A percentile compares a stretch with the other conserved stretches of the same genome.
Evolutionary conservation across 192 early-diverging fungal genomes (phyloP).

Genomic region (Entrophospora sp.): DNA sequence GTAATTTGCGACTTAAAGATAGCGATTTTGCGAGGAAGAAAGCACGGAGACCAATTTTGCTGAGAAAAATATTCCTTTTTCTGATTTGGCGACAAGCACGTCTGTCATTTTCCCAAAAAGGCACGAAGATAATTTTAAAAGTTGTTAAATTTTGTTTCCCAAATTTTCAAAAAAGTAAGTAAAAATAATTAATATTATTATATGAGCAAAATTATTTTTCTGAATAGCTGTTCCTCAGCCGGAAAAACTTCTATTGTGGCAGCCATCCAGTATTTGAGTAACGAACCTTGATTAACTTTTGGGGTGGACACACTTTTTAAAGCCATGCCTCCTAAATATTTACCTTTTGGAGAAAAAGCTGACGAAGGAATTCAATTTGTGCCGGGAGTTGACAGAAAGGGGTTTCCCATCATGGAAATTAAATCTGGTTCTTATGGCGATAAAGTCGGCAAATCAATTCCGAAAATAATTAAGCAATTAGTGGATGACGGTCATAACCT

Average conservation of each 20-base stretch:
- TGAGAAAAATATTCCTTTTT: no score
- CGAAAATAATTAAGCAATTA: conserved; percentile 1
- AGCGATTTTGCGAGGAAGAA: no score
- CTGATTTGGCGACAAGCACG: no score
- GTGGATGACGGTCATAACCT: background rate
- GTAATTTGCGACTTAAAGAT: no score
- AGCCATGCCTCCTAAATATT: background rate
- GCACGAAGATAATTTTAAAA: no score
- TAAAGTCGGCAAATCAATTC: background rate
- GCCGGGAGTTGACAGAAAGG: background rate
- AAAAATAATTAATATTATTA: conserved; percentile 2
- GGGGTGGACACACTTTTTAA: background rate
- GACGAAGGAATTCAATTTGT: background rate
- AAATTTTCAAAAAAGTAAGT: background rate
- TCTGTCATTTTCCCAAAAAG: no score
- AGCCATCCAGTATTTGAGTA: background rate
- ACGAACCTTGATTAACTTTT: background rate
- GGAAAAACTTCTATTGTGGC: background rate
- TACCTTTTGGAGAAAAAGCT: background rate
- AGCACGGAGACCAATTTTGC: no score
- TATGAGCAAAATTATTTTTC: background rate
- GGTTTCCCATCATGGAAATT: background rate
- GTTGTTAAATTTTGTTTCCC: no score
- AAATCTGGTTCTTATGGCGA: background rate
- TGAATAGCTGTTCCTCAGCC: conserved; percentile 1